These are phyloP conservation scores for Truncatella angustata DNA, from an alignment of 2,329 filamentous ascomycete species.

Conservation along the genomic window DNA sequence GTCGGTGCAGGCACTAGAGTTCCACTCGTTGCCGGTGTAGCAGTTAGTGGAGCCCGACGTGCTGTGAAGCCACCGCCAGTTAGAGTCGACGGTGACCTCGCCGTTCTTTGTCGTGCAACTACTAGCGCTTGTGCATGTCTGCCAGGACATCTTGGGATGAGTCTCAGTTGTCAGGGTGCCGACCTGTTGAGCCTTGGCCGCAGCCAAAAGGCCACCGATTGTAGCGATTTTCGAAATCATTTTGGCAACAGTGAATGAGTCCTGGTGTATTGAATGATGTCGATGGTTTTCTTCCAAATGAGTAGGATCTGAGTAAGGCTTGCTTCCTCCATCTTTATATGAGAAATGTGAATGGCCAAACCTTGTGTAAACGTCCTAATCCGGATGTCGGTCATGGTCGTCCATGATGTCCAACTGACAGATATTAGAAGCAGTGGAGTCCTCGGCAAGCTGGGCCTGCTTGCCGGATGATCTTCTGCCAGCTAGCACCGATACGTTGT, in stretches of 20 bases:
- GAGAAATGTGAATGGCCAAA: background rate
- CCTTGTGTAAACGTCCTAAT: background rate
- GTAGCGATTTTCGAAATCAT: constrained; percentile 25
- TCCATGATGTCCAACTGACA: background rate
- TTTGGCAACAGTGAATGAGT: background rate
- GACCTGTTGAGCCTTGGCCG: constrained; percentile 38
- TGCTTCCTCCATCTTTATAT: constrained; percentile 7
- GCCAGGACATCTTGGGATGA: constrained; percentile 45
- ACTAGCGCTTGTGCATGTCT: constrained; percentile 41
- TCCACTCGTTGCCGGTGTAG: constrained; percentile 42
- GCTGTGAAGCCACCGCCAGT: constrained; percentile 50
- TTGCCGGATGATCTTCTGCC: background rate
- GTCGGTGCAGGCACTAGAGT: constrained; percentile 33
- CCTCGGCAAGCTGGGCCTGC: constrained; percentile 8
- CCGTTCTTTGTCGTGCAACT: constrained; percentile 41
- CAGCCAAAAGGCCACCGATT: constrained; percentile 32
- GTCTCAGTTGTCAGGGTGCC: constrained; percentile 36
- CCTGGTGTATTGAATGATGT: too few species aligned
- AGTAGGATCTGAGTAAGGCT: too few species aligned
- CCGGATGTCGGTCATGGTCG: background rate
- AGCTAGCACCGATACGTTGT: background rate
- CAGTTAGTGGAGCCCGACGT: constrained; percentile 41
- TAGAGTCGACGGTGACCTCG: constrained; percentile 46
- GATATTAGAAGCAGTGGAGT: background rate
- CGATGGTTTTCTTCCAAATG: too few species aligned